phyloP scores from a whole-genome alignment of 1,284 basidiomycete genomes.

The Malassezia vespertilionis region DNA sequence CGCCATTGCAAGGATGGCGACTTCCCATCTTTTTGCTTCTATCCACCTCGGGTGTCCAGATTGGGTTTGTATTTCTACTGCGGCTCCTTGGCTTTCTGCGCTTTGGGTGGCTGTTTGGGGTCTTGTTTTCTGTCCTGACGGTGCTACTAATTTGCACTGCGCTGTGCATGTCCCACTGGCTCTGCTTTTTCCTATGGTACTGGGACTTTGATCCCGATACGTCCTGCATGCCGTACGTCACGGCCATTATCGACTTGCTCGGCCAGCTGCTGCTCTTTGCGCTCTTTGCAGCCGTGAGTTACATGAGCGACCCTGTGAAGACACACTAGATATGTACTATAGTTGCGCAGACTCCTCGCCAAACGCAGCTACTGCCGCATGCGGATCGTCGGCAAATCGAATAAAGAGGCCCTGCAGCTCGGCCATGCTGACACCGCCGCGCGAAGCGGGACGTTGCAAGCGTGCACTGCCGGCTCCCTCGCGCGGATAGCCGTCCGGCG shows the following conservation, averaged over 20 bases:
- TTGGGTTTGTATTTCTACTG: constrained; percentile 28
- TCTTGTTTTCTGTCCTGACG: constrained; percentile 19
- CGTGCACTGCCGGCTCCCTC: constrained; percentile 7
- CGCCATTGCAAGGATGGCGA: constrained; percentile 35
- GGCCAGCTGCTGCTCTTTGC: constrained; percentile 65
- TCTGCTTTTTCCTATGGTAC: constrained; percentile 73
- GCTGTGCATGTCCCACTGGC: constrained; percentile 57
- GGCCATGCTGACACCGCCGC: constrained; percentile 47
- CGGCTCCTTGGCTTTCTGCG: constrained; percentile 23
- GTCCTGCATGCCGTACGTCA: constrained; percentile 83
- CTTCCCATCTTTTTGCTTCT: constrained; percentile 30
- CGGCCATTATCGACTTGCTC: constrained; percentile 77
- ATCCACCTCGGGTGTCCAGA: constrained; percentile 28
- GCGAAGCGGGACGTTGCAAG: constrained; percentile 24
- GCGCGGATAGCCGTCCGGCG: constrained; percentile 5
- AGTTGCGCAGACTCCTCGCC: constrained; percentile 5
- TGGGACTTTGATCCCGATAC: constrained; percentile 68
- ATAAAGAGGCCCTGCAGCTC: constrained; percentile 47
- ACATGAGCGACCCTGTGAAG: constrained; percentile 37
- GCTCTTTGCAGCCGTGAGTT: constrained; percentile 50
- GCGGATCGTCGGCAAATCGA: constrained; percentile 37
- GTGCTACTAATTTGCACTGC: constrained; percentile 51
- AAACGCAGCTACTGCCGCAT: constrained; percentile 32
- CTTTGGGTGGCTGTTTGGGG: constrained; percentile 34
- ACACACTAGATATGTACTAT: constrained; percentile 1